These are phyloP conservation scores for Ascomycota sp. DNA, from an alignment of 2,329 filamentous ascomycete species.

Conservation along the genomic window DNA sequence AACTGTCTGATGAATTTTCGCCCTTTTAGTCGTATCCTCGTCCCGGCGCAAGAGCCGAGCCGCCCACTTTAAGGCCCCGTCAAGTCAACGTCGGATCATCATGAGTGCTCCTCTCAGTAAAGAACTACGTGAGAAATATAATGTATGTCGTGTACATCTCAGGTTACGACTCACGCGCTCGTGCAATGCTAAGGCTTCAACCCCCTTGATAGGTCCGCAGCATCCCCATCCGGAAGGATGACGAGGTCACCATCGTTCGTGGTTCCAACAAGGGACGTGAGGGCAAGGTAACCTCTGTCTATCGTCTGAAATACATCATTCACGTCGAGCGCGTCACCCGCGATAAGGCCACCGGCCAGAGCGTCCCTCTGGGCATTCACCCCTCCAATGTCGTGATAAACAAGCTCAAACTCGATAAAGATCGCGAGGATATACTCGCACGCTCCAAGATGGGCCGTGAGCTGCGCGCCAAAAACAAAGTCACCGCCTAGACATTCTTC, in stretches of 20 bases:
- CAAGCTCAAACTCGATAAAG: constrained; percentile 97
- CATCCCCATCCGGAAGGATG: constrained; percentile 94
- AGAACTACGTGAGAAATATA: constrained; percentile 98
- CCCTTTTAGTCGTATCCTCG: constrained; percentile 33
- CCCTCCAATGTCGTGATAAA: constrained; percentile 94
- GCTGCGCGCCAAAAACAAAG: constrained; percentile 48
- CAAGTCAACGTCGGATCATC: constrained; percentile 80
- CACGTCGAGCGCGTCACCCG: constrained; percentile 92
- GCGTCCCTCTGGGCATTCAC: constrained; percentile 81
- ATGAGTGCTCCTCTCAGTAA: constrained; percentile 92
- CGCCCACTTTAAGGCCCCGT: constrained; percentile 90
- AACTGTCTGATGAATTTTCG: neutral
- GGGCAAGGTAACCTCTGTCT: constrained; percentile 94
- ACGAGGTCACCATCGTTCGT: constrained; percentile 81
- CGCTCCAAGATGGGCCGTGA: constrained; percentile 65
- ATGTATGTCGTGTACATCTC: constrained; percentile 38
- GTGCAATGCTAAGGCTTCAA: neutral
- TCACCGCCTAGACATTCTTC: constrained; percentile 24
- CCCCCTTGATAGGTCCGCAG: constrained; percentile 50
- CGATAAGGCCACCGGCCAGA: constrained; percentile 94
- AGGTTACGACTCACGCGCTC: too few relatives aligned
- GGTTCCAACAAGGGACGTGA: constrained; percentile 92
- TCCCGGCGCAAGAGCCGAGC: constrained; percentile 97
- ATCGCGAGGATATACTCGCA: constrained; percentile 72
- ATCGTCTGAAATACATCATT: constrained; percentile 93